phyloP scores from a whole-genome alignment of 2,329 filamentous ascomycete genomes.

The Celoporthe dispersa region DNA sequence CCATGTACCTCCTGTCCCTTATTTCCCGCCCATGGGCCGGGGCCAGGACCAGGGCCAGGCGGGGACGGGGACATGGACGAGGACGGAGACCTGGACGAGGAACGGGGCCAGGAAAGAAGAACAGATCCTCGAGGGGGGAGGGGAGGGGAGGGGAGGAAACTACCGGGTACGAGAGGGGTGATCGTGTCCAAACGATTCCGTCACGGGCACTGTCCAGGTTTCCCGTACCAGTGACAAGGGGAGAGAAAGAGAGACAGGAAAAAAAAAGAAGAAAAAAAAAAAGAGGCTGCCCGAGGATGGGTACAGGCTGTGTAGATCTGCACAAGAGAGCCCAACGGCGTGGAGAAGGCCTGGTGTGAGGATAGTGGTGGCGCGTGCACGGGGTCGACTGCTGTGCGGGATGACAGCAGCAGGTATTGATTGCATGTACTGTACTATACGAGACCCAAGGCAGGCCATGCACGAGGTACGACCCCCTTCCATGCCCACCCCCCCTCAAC shows the following conservation, averaged over 20 bases:
- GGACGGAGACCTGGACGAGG: conserved; percentile 14
- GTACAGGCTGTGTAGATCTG: conserved; percentile 5
- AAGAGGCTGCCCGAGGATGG: conserved; percentile 1
- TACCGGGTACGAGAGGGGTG: not conserved
- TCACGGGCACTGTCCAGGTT: not conserved
- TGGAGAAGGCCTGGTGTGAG: conserved; percentile 13
- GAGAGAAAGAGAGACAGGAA: no score
- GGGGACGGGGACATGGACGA: conserved; percentile 16
- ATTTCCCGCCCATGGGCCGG: conserved; percentile 28
- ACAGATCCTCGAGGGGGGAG: conserved; percentile 11
- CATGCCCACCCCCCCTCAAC: not conserved
- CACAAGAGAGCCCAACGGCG: conserved; percentile 6
- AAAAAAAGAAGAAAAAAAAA: no score
- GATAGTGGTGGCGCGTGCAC: not conserved
- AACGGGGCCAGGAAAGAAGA: conserved; percentile 16
- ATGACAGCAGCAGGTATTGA: not conserved
- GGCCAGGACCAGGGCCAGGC: conserved; percentile 13
- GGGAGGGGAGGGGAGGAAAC: no score
- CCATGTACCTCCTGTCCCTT: conserved; percentile 24
- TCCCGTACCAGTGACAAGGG: not conserved
- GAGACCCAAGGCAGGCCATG: conserved; percentile 1
- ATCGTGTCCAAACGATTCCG: conserved; percentile 11
- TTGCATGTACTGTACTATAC: not conserved
- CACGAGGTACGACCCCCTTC: not conserved
- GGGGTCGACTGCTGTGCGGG: not conserved